Conservation (phyloP, 805 yeast species). For the Yamadazyma takamatsuzukensis region DNA sequence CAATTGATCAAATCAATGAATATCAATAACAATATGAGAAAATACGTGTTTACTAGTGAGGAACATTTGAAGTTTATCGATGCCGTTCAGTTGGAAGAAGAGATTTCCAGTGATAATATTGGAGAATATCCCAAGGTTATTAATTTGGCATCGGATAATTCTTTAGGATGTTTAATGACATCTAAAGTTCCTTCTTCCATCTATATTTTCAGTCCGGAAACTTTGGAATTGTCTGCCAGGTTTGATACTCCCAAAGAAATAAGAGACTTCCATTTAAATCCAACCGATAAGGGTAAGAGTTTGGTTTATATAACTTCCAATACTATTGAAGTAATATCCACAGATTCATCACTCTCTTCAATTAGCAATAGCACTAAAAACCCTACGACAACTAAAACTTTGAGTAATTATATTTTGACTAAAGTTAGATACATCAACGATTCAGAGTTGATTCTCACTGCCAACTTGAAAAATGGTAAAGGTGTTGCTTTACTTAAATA, state of each 20-base stretch:
- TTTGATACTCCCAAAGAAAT: slow-evolving; percentile 53
- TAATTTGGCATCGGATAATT: slow-evolving; percentile 53
- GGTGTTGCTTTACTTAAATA: slow-evolving; percentile 46
- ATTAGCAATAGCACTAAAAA: slow-evolving; percentile 34
- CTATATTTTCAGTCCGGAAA: slow-evolving; percentile 54
- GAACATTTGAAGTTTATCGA: slow-evolving; percentile 60
- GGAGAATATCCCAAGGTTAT: slow-evolving; percentile 66
- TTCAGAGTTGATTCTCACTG: slow-evolving; percentile 30
- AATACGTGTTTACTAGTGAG: slow-evolving; percentile 51
- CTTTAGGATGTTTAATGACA: slow-evolving; percentile 65
- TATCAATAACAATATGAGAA: slow-evolving; percentile 68
- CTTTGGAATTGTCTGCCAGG: slow-evolving; percentile 51
- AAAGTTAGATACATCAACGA: slow-evolving; percentile 42
- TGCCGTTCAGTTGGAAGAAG: slow-evolving; percentile 55
- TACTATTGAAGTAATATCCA: slow-evolving; percentile 49
- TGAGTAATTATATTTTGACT: slow-evolving; percentile 29
- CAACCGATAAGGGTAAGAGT: slow-evolving; percentile 53
- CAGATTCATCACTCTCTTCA: slow-evolving; percentile 48
- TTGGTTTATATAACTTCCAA: slow-evolving; percentile 59
- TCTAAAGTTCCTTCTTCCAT: slow-evolving; percentile 62
- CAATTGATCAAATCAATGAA: slow-evolving; percentile 53
- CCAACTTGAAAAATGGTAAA: slow-evolving; percentile 25
- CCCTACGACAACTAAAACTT: slow-evolving; percentile 17
- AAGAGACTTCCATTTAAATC: slow-evolving; percentile 65
- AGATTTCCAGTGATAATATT: slow-evolving; percentile 26